Evolutionary conservation across 2,329 filamentous ascomycete genomes (phyloP).

Genomic region (Nemania bipapillata): DNA sequence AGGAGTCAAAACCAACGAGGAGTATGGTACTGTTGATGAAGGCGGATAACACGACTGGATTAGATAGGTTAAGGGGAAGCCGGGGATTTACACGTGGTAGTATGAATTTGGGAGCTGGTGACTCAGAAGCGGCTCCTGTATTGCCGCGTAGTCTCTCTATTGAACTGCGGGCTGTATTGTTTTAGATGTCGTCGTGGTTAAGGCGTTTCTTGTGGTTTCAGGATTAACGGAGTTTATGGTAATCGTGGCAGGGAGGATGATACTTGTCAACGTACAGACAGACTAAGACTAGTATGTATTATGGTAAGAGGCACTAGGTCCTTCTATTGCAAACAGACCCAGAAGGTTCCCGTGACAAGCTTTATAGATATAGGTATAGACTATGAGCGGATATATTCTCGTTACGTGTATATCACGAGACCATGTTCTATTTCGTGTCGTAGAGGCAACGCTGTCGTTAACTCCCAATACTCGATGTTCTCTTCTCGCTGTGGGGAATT

Average conservation of each 20-base stretch:
- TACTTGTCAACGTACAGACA: conserved; percentile 1
- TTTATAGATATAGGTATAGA: neutral
- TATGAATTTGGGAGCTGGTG: neutral
- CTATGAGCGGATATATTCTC: no score
- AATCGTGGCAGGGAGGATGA: neutral
- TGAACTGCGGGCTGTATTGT: neutral
- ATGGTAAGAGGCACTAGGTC: neutral
- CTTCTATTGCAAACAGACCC: neutral
- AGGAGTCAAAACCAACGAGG: neutral
- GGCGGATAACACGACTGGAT: conserved; percentile 38
- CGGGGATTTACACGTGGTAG: neutral
- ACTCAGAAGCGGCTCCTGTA: neutral
- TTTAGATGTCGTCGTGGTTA: neutral
- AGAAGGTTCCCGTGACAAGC: neutral
- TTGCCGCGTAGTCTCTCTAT: neutral
- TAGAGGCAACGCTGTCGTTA: no score
- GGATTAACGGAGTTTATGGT: neutral
- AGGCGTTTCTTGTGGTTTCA: neutral
- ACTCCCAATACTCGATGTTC: no score
- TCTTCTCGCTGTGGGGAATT: no score
- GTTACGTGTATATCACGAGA: neutral
- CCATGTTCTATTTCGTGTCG: no score
- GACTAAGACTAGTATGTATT: neutral
- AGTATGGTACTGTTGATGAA: conserved; percentile 33
- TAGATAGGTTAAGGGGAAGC: conserved; percentile 26